Evolutionary conservation across 2,329 filamentous ascomycete genomes (phyloP).

Genomic region (Aspergillus fumigatiaffinis): DNA sequence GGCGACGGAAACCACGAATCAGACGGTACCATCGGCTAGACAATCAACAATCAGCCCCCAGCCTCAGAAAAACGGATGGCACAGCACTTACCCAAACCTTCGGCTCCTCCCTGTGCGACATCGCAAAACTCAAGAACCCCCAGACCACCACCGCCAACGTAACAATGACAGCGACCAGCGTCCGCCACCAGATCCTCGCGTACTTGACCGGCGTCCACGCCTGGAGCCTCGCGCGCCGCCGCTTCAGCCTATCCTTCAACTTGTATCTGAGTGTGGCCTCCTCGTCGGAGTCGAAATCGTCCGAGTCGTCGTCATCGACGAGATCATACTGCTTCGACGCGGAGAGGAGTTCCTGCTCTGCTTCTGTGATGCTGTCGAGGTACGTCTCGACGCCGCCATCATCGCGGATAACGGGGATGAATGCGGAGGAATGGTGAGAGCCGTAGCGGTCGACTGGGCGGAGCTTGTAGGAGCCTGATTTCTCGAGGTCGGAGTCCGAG

Average conservation of each 20-base stretch:
- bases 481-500: conserved; percentile 7
- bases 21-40: conserved; percentile 40
- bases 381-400: conserved; percentile 20
- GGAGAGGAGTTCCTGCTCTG: conserved; percentile 20
- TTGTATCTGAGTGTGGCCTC: conserved; percentile 1
- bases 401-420: conserved; percentile 13
- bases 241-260: conserved; percentile 2
- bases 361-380: conserved; percentile 20
- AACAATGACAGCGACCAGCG: conserved; percentile 17
- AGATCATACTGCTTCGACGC: conserved; percentile 17
- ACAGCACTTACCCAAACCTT: conserved; percentile 12
- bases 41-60: neutral
- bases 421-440: conserved; percentile 6
- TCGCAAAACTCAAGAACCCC: conserved; percentile 16
- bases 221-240: neutral
- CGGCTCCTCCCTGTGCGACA: conserved; percentile 1
- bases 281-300: conserved; percentile 12
- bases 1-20: conserved; percentile 78
- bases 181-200: conserved; percentile 19
- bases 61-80: no score
- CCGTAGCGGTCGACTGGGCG: conserved; percentile 10
- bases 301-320: conserved; percentile 3
- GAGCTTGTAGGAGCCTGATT: conserved; percentile 11
- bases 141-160: conserved; percentile 16
- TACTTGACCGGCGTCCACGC: conserved; percentile 20